Conservation (phyloP, 106 monocot species). For the Iris macrosiphon region DNA sequence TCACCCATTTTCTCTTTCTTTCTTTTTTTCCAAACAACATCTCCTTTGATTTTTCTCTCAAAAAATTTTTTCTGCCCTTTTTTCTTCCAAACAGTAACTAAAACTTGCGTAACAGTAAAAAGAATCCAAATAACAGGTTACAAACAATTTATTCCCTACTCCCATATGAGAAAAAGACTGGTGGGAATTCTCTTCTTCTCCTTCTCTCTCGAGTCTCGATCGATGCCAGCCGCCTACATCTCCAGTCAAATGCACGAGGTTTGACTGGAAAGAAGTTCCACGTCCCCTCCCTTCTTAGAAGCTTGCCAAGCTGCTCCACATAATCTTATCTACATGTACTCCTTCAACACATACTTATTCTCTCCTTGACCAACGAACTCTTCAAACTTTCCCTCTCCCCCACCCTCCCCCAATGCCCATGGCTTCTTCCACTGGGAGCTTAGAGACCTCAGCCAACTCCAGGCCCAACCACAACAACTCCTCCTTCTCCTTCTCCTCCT, state of each 20-base stretch:
- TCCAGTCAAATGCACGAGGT: conserved; percentile 16
- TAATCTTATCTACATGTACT: neutral
- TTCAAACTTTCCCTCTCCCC: neutral
- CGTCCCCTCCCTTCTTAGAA: neutral
- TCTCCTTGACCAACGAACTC: neutral
- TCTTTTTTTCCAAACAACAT: too few relatives aligned
- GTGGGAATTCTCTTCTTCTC: too few relatives aligned
- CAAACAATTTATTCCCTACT: too few relatives aligned
- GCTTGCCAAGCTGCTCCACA: conserved; percentile 1
- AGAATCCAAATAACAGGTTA: too few relatives aligned
- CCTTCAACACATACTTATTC: neutral
- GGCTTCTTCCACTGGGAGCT: conserved; percentile 42
- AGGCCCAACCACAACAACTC: neutral
- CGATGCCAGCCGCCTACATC: conserved; percentile 7
- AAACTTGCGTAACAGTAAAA: too few relatives aligned
- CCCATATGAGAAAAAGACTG: too few relatives aligned
- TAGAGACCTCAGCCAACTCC: conserved; percentile 37
- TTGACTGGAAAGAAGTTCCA: conserved; percentile 11
- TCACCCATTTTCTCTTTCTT: too few relatives aligned
- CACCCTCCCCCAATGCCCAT: conserved; percentile 7
- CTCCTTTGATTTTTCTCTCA: too few relatives aligned
- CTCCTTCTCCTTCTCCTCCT: conserved; percentile 40
- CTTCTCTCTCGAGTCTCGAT: too few relatives aligned
- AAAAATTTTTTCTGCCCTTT: too few relatives aligned
- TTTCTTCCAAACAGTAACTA: too few relatives aligned